Evolutionary conservation across 2,329 filamentous ascomycete genomes (phyloP).

Genomic region (Colletotrichum falcatum): DNA sequence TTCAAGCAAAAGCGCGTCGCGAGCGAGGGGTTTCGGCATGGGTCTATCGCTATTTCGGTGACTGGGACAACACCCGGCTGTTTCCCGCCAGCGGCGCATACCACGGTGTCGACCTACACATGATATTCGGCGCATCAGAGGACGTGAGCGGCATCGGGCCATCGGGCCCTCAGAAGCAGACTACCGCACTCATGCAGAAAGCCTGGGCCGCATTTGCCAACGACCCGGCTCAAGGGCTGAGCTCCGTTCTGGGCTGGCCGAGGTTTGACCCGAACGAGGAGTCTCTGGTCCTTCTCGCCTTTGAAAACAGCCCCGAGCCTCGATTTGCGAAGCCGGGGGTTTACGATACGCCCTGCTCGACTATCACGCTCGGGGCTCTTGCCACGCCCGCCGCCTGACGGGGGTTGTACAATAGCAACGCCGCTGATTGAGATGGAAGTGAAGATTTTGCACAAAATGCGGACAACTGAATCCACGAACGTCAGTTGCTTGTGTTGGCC

Average conservation of each 20-base stretch:
- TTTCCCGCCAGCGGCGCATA: constrained; percentile 61
- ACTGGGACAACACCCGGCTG: constrained; percentile 62
- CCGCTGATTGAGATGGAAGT: accelerated
- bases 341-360: constrained; percentile 46
- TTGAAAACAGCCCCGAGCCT: constrained; percentile 43
- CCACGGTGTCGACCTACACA: constrained; percentile 61
- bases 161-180: constrained; percentile 46
- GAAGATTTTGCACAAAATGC: background rate
- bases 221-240: constrained; percentile 52
- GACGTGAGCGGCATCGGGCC: constrained; percentile 54
- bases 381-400: constrained; percentile 21
- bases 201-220: constrained; percentile 56
- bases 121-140: constrained; percentile 58
- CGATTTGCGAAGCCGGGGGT: constrained; percentile 45
- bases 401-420: no score
- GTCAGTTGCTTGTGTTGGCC: background rate
- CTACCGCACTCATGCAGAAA: constrained; percentile 53
- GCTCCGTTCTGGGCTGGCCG: constrained; percentile 52
- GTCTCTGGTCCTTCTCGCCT: constrained; percentile 46
- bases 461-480: background rate
- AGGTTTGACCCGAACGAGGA: constrained; percentile 45
- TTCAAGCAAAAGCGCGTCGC: constrained; percentile 52
- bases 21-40: constrained; percentile 53
- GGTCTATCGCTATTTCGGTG: constrained; percentile 61
- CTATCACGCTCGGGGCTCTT: constrained; percentile 44